Evolutionary conservation across 768 basidiomycete species (phyloP).

Genomic region (Collybia sordida): DNA sequence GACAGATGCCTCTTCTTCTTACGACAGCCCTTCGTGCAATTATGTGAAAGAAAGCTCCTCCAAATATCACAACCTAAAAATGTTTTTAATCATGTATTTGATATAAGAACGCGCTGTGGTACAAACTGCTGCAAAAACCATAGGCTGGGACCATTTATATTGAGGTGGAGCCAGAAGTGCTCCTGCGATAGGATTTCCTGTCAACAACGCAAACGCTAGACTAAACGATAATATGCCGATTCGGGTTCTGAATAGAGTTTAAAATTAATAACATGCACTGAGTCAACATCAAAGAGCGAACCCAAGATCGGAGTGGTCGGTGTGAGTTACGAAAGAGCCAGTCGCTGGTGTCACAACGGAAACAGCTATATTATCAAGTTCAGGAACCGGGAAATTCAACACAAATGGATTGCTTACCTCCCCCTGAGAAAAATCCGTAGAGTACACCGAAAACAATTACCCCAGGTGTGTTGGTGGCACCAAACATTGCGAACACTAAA

Average conservation of each 20-base stretch:
- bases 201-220: slow-evolving; percentile 42
- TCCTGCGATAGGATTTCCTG: slow-evolving; percentile 54
- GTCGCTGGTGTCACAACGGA: slow-evolving; percentile 39
- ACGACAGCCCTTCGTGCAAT: slow-evolving; percentile 29
- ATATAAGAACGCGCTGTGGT: not conserved
- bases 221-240: slow-evolving; percentile 46
- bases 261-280: not conserved
- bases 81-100: slow-evolving; percentile 1
- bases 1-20: slow-evolving; percentile 25
- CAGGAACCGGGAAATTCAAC: not conserved
- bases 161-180: slow-evolving; percentile 40
- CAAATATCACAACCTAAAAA: slow-evolving; percentile 30
- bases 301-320: slow-evolving; percentile 47
- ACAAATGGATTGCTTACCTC: slow-evolving; percentile 31
- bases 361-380: slow-evolving; percentile 27
- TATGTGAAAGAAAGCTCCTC: slow-evolving; percentile 30
- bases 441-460: slow-evolving; percentile 43
- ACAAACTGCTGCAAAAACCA: slow-evolving; percentile 45
- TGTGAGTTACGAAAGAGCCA: slow-evolving; percentile 34
- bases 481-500: slow-evolving; percentile 52
- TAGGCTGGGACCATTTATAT: slow-evolving; percentile 38
- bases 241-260: slow-evolving; percentile 30
- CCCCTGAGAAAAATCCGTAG: slow-evolving; percentile 59
- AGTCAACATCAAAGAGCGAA: slow-evolving; percentile 15
- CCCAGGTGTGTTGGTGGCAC: slow-evolving; percentile 39